Conservation (phyloP, 192 early-diverging fungal species). For the Rhizophagus prolifer region DNA sequence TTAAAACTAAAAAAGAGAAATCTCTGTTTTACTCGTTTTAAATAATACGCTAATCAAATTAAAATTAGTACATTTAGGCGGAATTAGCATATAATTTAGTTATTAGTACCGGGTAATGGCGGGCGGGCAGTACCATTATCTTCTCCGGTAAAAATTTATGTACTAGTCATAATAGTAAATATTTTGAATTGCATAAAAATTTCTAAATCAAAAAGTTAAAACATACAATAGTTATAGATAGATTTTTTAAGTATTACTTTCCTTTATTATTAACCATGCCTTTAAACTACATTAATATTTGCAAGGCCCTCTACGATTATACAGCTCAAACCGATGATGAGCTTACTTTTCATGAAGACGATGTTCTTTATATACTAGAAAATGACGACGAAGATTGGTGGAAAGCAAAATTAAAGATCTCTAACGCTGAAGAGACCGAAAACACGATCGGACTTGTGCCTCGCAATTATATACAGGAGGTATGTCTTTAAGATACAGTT, state of each 20-base stretch:
- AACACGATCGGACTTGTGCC: constrained; percentile 81
- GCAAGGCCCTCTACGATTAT: constrained; percentile 88
- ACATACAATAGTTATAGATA: too few species aligned
- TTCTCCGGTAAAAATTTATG: too few species aligned
- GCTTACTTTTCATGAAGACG: constrained; percentile 81
- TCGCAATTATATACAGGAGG: constrained; percentile 79
- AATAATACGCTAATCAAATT: too few species aligned
- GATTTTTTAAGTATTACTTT: background rate
- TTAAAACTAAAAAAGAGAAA: too few species aligned
- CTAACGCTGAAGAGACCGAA: constrained; percentile 31
- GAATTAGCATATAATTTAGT: too few species aligned
- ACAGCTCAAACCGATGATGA: constrained; percentile 82
- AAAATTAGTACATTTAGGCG: too few species aligned
- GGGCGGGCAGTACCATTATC: too few species aligned
- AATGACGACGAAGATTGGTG: constrained; percentile 91
- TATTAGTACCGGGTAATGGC: too few species aligned
- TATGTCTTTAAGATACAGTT: background rate
- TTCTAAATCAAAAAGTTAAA: too few species aligned
- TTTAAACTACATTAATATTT: constrained; percentile 55
- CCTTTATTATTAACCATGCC: constrained; percentile 33
- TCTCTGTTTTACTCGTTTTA: too few species aligned
- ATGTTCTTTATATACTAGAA: constrained; percentile 84
- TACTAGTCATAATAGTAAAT: too few species aligned
- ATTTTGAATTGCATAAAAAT: too few species aligned
- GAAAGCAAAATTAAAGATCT: constrained; percentile 72